Percentiles rank a stretch among this genome's conserved stretches.
Conservation (phyloP, 1,284 basidiomycete species). For the Somion occarium region DNA sequence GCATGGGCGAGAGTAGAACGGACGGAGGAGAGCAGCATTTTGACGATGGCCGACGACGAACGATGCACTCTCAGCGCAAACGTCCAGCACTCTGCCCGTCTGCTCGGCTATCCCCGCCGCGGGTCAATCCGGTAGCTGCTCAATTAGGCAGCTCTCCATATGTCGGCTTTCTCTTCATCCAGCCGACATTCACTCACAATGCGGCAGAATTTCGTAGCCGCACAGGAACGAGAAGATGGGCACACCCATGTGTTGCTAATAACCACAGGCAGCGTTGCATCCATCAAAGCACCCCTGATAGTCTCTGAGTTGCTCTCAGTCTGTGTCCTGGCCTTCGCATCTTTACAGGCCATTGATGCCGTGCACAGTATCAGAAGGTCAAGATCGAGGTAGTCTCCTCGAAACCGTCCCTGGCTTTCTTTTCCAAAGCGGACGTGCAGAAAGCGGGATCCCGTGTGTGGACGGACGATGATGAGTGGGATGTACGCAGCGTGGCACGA, state of each 20-base stretch:
- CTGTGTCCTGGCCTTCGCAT: conserved; percentile 23
- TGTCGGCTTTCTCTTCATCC: neutral
- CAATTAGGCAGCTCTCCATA: neutral
- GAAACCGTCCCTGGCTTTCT: conserved; percentile 76
- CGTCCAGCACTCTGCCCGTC: conserved; percentile 13
- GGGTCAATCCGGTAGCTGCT: conserved; percentile 3
- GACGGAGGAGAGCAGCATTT: conserved; percentile 40
- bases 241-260: conserved; percentile 76
- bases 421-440: conserved; percentile 50
- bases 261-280: conserved; percentile 91
- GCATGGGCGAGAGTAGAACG: conserved; percentile 39
- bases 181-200: neutral
- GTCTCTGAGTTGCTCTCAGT: conserved; percentile 73
- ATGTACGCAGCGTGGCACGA: conserved; percentile 26
- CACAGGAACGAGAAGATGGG: conserved; percentile 28
- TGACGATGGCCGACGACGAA: conserved; percentile 12
- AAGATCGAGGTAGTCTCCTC: conserved; percentile 86
- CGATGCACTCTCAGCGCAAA: neutral
- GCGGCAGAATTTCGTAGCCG: conserved; percentile 18
- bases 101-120: conserved; percentile 17
- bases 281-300: conserved; percentile 90
- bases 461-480: conserved; percentile 93
- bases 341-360: conserved; percentile 2
- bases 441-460: conserved; percentile 66
- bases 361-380: conserved; percentile 60